Evolutionary conservation across 176 grass and related monocot genomes (phyloP).

Genomic region (Bromus sterilis): DNA sequence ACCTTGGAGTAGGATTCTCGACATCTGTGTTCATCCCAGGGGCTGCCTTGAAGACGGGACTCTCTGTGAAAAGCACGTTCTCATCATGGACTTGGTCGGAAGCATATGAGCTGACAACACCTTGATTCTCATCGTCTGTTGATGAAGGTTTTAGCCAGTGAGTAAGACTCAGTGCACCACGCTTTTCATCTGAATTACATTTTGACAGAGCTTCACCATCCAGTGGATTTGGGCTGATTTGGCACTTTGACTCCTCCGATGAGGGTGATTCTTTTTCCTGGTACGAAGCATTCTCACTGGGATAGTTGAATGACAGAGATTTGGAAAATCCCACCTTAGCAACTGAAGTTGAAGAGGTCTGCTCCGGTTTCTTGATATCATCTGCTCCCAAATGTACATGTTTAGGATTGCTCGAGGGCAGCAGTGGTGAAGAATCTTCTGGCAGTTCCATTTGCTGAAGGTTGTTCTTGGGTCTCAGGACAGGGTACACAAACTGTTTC

Average conservation of each 20-base stretch:
- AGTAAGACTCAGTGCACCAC: constrained; percentile 33
- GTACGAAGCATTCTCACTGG: neutral
- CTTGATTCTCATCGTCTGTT: neutral
- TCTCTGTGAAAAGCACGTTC: neutral
- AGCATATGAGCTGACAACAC: neutral
- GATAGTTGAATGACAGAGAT: neutral
- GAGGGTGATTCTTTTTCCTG: constrained; percentile 14
- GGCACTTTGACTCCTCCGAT: constrained; percentile 7
- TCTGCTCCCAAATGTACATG: neutral
- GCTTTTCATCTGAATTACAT: constrained; percentile 28
- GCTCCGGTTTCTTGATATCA: constrained; percentile 10
- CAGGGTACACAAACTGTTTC: constrained; percentile 56
- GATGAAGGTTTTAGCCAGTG: constrained; percentile 41
- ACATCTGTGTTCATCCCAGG: constrained; percentile 24
- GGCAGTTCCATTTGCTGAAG: neutral
- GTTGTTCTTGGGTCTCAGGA: constrained; percentile 43
- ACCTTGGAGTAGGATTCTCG: constrained; percentile 2
- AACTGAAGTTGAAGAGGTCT: neutral
- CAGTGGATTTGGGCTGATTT: neutral
- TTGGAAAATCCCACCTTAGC: constrained; percentile 9
- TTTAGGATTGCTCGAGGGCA: neutral
- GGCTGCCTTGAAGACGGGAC: constrained; percentile 5
- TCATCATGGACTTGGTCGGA: neutral
- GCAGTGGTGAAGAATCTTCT: neutral
- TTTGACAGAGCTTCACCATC: constrained; percentile 14